Evolutionary conservation across 2,329 filamentous ascomycete species (phyloP).

Genomic region (Colletotrichum sp.): DNA sequence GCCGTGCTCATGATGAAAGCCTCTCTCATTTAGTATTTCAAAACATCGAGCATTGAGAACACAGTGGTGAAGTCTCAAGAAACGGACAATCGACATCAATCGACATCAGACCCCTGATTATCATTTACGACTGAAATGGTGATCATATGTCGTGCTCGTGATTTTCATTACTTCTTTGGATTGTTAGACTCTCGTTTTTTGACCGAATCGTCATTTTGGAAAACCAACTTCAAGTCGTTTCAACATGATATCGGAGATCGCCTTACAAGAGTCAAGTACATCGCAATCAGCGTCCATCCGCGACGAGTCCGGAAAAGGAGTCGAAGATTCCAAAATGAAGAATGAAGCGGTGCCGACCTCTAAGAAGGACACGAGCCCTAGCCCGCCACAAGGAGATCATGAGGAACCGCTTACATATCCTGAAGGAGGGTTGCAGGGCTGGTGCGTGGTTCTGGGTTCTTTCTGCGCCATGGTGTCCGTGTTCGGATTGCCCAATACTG

Average conservation of each 20-base stretch:
- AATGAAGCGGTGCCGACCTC: background rate
- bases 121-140: background rate
- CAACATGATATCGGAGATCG: background rate
- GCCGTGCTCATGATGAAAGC: background rate
- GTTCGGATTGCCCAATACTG: constrained; percentile 74
- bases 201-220: background rate
- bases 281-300: background rate
- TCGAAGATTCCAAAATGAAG: background rate
- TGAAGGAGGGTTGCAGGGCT: constrained; percentile 80
- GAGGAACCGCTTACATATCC: constrained; percentile 44
- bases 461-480: constrained; percentile 62
- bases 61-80: background rate
- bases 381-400: background rate
- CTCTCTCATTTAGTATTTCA: background rate
- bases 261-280: background rate
- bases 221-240: background rate
- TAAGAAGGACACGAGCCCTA: background rate
- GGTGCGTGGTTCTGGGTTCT: constrained; percentile 84
- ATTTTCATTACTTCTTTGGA: background rate
- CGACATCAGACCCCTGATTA: background rate
- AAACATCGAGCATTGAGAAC: background rate
- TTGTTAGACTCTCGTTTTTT: background rate
- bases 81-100: background rate
- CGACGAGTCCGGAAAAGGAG: background rate
- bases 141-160: background rate